A percentile compares a stretch with the other conserved stretches of the same genome.
phyloP scores from a whole-genome alignment of 371 early-diverging fungal genomes.

The Lichtheimia ornata region DNA sequence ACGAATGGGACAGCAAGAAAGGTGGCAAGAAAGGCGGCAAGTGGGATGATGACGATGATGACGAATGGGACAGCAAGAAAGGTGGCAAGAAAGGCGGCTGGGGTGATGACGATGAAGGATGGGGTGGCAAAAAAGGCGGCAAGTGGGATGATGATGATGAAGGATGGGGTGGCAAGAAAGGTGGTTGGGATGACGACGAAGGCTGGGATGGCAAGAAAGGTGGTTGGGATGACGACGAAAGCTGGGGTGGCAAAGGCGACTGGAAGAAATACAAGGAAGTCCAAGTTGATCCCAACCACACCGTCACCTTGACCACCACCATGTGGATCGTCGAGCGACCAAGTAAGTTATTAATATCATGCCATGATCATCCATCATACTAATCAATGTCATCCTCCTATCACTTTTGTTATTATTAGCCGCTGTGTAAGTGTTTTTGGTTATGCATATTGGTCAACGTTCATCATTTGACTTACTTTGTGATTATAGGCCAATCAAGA shows the following conservation, averaged over 20 bases:
- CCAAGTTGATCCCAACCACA: conserved; percentile 25
- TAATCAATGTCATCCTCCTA: not conserved
- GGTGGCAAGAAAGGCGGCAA: conserved; percentile 13
- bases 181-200: conserved; percentile 1
- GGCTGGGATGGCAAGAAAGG: conserved; percentile 6
- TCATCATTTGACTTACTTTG: too few species aligned
- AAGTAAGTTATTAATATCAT: conserved; percentile 10
- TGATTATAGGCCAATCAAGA: too few species aligned
- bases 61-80: conserved; percentile 7
- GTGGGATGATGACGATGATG: conserved; percentile 6
- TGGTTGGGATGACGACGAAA: conserved; percentile 1
- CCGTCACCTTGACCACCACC: conserved; percentile 36
- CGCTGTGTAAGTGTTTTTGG: not conserved
- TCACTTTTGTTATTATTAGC: not conserved
- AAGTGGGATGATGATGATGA: conserved; percentile 1
- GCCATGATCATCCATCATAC: not conserved
- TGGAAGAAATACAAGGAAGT: not conserved
- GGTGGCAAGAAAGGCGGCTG: conserved; percentile 15
- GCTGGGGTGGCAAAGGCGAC: not conserved
- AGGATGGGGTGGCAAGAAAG: conserved; percentile 7
- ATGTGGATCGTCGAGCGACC: conserved; percentile 22
- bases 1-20: conserved; percentile 6
- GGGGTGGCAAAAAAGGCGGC: conserved; percentile 8
- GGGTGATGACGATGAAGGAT: conserved; percentile 5
- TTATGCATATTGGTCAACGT: too few species aligned